Evolutionary conservation across 331 rosid species (phyloP).

Genomic region (Phaseolus coccineus): DNA sequence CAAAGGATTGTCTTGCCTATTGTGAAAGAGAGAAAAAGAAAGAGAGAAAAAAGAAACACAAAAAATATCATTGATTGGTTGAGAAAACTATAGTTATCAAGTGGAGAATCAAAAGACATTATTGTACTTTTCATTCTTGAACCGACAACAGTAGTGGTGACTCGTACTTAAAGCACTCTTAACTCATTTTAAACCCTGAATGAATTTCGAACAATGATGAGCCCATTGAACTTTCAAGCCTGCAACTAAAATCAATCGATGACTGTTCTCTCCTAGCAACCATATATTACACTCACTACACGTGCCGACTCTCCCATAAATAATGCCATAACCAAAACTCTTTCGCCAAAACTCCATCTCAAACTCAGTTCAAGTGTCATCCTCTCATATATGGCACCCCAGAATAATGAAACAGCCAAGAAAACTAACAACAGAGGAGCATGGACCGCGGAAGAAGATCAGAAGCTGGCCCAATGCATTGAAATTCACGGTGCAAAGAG

Average conservation of each 20-base stretch:
- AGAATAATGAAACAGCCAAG: constrained; percentile 22
- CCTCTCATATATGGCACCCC: constrained; percentile 33
- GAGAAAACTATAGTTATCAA: not conserved
- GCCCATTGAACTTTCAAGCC: not conserved
- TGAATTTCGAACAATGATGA: constrained; percentile 1
- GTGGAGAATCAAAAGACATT: constrained; percentile 14
- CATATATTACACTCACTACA: not conserved
- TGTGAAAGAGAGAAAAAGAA: too few relatives aligned
- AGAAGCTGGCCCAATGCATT: constrained; percentile 51
- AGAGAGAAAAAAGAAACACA: too few relatives aligned
- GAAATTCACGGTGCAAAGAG: constrained; percentile 52
- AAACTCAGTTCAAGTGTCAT: not conserved
- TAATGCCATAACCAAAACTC: not conserved
- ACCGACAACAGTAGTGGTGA: not conserved
- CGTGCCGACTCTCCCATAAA: not conserved
- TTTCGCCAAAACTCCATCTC: not conserved
- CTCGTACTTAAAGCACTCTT: not conserved
- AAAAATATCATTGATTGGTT: not conserved
- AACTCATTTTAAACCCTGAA: not conserved
- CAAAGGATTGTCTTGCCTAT: too few relatives aligned
- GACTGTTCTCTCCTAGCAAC: not conserved
- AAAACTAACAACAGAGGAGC: constrained; percentile 47
- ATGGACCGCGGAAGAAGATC: constrained; percentile 58
- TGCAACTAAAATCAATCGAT: not conserved
- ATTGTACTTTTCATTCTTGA: constrained; percentile 22